A percentile compares a stretch with the other conserved stretches of the same genome.
These are phyloP conservation scores for Lippia alba DNA, from an alignment of 305 asterid species.

Conservation along the genomic window DNA sequence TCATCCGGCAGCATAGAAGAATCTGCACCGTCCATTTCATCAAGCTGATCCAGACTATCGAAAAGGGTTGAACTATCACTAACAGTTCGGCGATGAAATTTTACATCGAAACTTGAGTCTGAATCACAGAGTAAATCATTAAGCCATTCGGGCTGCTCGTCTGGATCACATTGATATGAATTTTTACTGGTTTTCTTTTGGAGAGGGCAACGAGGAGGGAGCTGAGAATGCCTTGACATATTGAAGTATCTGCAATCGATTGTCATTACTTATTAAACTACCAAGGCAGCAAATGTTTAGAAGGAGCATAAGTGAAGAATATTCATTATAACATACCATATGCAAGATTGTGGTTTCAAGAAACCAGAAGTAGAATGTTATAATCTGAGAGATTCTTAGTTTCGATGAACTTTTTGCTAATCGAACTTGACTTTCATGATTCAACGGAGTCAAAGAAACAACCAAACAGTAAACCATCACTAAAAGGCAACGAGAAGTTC, in stretches of 20 bases:
- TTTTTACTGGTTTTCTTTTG: slow-evolving; percentile 57
- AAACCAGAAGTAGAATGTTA: background rate
- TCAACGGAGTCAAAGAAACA: too few relatives aligned
- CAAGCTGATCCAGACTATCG: slow-evolving; percentile 45
- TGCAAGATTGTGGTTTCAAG: too few relatives aligned
- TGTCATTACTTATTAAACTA: slow-evolving; percentile 17
- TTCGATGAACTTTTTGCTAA: background rate
- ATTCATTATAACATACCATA: too few relatives aligned
- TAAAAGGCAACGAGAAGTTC: too few relatives aligned
- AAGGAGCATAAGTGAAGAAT: background rate
- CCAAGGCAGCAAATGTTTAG: background rate
- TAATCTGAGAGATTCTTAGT: background rate
- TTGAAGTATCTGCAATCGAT: slow-evolving; percentile 41
- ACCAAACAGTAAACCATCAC: too few relatives aligned
- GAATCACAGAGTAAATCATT: slow-evolving; percentile 69
- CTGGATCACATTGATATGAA: slow-evolving; percentile 44
- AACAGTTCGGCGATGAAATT: slow-evolving; percentile 57
- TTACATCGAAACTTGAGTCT: slow-evolving; percentile 45
- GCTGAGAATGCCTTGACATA: slow-evolving; percentile 84
- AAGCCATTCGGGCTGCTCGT: slow-evolving; percentile 79
- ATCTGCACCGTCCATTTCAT: slow-evolving; percentile 42
- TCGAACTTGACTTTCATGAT: too few relatives aligned
- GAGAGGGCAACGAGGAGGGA: slow-evolving; percentile 91
- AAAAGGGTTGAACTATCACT: slow-evolving; percentile 63
- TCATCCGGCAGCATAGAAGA: slow-evolving; percentile 48